Percentiles rank a stretch among this genome's conserved stretches.
Evolutionary conservation across 148 eudicot genomes (phyloP).

Genomic region (Pouteria glomerata): DNA sequence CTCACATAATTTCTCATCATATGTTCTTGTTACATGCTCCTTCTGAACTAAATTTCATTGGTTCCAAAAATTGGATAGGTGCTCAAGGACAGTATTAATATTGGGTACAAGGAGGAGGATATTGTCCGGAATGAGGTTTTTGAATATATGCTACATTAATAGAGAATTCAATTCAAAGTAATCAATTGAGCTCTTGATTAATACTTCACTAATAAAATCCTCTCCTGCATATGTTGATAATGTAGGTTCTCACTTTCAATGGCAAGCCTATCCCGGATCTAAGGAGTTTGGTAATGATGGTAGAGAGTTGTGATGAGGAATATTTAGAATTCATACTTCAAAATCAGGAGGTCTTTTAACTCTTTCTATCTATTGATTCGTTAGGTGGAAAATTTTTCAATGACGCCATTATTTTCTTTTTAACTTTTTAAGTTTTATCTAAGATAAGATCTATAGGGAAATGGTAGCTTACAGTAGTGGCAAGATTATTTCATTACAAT

Average conservation of each 20-base stretch:
- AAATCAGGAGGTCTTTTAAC: constrained; percentile 27
- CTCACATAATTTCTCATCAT: too few relatives aligned
- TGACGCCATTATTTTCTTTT: too few relatives aligned
- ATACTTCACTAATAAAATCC: not conserved
- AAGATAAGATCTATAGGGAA: too few relatives aligned
- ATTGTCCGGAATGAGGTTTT: not conserved
- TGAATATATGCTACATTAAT: not conserved
- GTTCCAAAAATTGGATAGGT: not conserved
- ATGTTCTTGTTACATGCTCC: too few relatives aligned
- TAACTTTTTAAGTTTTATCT: too few relatives aligned
- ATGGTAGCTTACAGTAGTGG: too few relatives aligned
- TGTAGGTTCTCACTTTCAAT: constrained; percentile 35
- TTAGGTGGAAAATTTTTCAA: too few relatives aligned
- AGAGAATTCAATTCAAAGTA: not conserved
- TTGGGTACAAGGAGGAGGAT: not conserved
- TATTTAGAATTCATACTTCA: constrained; percentile 36
- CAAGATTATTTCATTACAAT: too few relatives aligned
- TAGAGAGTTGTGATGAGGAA: constrained; percentile 34
- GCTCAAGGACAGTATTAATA: not conserved
- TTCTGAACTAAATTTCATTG: too few relatives aligned
- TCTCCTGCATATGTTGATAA: not conserved
- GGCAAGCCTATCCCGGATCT: constrained; percentile 38
- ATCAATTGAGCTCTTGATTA: not conserved
- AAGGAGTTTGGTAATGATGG: constrained; percentile 32
- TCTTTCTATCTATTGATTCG: not conserved